Evolutionary conservation across 1,284 basidiomycete species (phyloP).

Genomic region (Ceratobasidium theobromae): DNA sequence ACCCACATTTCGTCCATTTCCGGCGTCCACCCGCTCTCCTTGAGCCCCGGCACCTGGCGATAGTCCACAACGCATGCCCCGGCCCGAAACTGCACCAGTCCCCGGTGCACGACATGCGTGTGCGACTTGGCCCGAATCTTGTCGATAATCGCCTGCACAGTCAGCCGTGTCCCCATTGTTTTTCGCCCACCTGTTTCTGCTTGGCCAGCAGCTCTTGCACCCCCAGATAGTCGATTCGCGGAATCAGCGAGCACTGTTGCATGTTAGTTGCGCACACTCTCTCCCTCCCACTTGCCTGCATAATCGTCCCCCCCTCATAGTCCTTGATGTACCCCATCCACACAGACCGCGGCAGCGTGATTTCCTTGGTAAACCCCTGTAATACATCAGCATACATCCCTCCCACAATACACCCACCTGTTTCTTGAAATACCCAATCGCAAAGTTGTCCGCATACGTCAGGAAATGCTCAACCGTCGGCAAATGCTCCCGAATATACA

Average conservation of each 20-base stretch:
- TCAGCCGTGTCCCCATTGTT: not conserved
- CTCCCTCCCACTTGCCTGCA: conserved; percentile 83
- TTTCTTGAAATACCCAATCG: conserved; percentile 96
- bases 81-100: conserved; percentile 76
- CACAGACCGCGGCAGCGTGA: conserved; percentile 82
- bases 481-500: conserved; percentile 80
- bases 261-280: not conserved
- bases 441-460: conserved; percentile 99
- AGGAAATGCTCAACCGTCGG: conserved; percentile 89
- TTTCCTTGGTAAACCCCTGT: conserved; percentile 92
- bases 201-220: conserved; percentile 75
- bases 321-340: conserved; percentile 99
- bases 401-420: conserved; percentile 49
- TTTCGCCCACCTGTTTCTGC: conserved; percentile 69
- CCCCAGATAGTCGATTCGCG: conserved; percentile 86
- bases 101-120: conserved; percentile 84
- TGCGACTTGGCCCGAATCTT: conserved; percentile 89
- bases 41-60: conserved; percentile 80
- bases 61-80: conserved; percentile 57
- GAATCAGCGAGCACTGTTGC: conserved; percentile 82
- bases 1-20: conserved; percentile 78
- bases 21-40: conserved; percentile 92
- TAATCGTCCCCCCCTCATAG: conserved; percentile 99
- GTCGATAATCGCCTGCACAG: conserved; percentile 64
- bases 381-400: not conserved